Evolutionary conservation across 805 yeast genomes (phyloP), one percentile per base, ranked within the genome.

Genomic region (Priceomyces carsonii): DNA sequence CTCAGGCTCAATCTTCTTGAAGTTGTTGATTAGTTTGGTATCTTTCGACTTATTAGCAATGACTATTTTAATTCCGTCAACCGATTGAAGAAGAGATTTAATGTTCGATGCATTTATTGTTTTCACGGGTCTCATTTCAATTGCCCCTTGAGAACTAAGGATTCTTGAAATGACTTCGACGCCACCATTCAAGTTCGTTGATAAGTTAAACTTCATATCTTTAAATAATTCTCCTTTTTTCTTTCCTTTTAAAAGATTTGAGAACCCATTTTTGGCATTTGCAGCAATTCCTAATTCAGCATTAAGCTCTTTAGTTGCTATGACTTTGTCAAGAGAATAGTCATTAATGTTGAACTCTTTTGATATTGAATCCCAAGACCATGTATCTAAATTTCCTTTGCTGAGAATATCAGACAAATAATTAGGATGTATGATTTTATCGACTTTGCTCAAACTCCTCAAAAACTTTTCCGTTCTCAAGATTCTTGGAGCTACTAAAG

Each of bases 401-500:
- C 44, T 41, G 18, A 79, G 38, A 0, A 79, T 63, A 26, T 75
- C 77, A 2, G 59, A 59, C 2, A 82, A 39, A 40, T 79, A 82
- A 3, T 59, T 51, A 0, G 89, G 86, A 20, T 77, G 73, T 1
- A 85, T 45, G 3, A 80, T 73, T 35, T 66, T 59, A n/a, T 62
- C 58, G 7, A 77, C 79, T 26, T 67, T 67, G 34, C 88, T 77
- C 33, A 89, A 61, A 14, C 89, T 79, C 27, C 75, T 73, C 35
- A 91, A 68, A 50, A 91, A 90, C 60, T 91, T 93, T 39, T 85
- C 95, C 0, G 98, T 91, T 45, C 97, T 69, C 48, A 85, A 54
- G n/a, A 84, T 70, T 41, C 79, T 79, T 1, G 97, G 96, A 0
- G 97, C 90, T 8, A 90, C 76, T 8, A 85, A 60, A 0, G 77